Conservation (phyloP, 2,329 filamentous ascomycete genomes). For the Escovopsis sp. region DNA sequence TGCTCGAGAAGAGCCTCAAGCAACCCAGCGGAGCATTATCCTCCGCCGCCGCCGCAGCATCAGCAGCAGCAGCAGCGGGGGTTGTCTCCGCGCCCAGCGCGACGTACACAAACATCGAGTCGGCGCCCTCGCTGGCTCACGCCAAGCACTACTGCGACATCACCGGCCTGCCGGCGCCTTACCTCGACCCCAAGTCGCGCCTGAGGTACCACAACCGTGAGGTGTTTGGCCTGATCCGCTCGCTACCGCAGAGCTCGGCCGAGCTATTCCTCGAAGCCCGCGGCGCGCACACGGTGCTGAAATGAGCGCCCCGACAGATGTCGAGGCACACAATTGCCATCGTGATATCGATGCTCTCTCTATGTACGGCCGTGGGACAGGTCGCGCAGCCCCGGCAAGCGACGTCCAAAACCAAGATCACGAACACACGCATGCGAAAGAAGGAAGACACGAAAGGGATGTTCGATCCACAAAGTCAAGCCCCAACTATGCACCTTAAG, state of each 20-base stretch:
- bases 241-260: slow-evolving; percentile 63
- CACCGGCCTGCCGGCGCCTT: slow-evolving; percentile 80
- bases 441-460: slow-evolving; percentile 18
- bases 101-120: slow-evolving; percentile 95
- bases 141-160: slow-evolving; percentile 90
- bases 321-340: not conserved
- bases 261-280: slow-evolving; percentile 83
- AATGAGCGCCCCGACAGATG: slow-evolving; percentile 37
- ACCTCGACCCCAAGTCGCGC: slow-evolving; percentile 88
- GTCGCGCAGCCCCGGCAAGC: too few relatives aligned
- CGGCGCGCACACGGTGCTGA: slow-evolving; percentile 84
- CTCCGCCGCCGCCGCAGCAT: too few relatives aligned
- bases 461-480: slow-evolving; percentile 94
- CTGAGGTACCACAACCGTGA: slow-evolving; percentile 88
- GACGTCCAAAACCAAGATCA: not conserved
- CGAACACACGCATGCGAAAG: not conserved
- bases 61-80: not conserved
- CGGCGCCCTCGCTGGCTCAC: slow-evolving; percentile 73
- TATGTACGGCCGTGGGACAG: too few relatives aligned
- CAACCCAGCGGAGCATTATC: slow-evolving; percentile 9
- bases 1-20: slow-evolving; percentile 66
- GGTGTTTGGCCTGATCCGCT: slow-evolving; percentile 72
- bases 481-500: slow-evolving; percentile 70
- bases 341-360: not conserved
- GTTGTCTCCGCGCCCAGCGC: slow-evolving; percentile 44